Percentiles rank a stretch among this genome's conserved stretches.
These are phyloP conservation scores for Ulota crispa DNA, from an alignment of 225 moss, liverwort and hornwort genomes.

Conservation along the genomic window DNA sequence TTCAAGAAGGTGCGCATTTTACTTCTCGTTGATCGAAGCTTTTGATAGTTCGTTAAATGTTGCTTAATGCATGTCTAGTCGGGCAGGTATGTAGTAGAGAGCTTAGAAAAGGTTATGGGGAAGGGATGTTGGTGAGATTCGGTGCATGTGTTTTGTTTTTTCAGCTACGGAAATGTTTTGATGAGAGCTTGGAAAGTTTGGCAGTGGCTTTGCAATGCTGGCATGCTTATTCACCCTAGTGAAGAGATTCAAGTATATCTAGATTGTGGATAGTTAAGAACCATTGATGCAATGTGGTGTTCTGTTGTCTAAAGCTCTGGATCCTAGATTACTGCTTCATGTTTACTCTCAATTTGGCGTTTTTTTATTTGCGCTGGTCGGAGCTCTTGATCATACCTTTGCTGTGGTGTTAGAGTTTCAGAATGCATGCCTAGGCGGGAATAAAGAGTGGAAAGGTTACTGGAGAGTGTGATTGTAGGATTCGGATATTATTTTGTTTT, in stretches of 20 bases:
- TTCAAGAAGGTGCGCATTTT: conserved; percentile 80
- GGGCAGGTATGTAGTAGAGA: neutral
- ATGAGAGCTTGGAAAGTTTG: conserved; percentile 19
- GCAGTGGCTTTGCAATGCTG: conserved; percentile 28
- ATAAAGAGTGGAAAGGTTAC: neutral
- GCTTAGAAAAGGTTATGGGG: neutral
- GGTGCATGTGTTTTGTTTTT: neutral
- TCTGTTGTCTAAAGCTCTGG: neutral
- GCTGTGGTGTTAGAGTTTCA: neutral
- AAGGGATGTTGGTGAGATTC: conserved; percentile 25
- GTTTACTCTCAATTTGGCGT: conserved; percentile 2
- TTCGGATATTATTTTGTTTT: neutral
- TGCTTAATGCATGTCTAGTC: neutral
- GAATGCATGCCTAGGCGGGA: neutral
- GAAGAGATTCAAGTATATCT: conserved; percentile 14
- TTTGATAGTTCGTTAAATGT: conserved; percentile 7
- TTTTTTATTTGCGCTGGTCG: conserved; percentile 11
- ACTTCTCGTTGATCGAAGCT: conserved; percentile 26
- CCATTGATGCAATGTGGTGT: conserved; percentile 14
- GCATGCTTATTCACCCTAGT: neutral
- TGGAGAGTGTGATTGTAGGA: conserved; percentile 9
- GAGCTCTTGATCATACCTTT: conserved; percentile 17
- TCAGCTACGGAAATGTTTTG: neutral
- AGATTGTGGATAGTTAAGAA: neutral
- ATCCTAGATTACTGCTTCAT: conserved; percentile 15